A percentile compares a stretch with the other conserved stretches of the same genome.
Evolutionary conservation across 2,329 filamentous ascomycete species (phyloP).

Genomic region (Penicillium sp.): DNA sequence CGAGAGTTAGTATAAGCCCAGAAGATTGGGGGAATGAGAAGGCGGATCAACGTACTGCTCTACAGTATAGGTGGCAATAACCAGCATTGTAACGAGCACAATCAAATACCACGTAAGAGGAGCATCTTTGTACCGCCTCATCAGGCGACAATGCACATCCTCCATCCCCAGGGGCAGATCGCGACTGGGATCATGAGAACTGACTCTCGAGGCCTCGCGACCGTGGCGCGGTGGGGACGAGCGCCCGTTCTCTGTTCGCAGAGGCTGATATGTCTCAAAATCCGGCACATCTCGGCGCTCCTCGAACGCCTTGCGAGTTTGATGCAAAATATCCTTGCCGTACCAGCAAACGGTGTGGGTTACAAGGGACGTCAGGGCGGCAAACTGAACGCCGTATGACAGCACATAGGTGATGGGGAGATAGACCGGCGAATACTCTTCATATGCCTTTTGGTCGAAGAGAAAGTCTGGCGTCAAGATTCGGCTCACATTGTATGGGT

Average conservation of each 20-base stretch:
- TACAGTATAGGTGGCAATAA: constrained; percentile 78
- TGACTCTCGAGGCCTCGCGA: constrained; percentile 14
- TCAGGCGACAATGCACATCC: constrained; percentile 81
- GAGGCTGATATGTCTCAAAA: constrained; percentile 57
- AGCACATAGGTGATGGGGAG: constrained; percentile 84
- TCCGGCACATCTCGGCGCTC: constrained; percentile 58
- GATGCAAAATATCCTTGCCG: constrained; percentile 76
- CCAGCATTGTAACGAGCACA: constrained; percentile 74
- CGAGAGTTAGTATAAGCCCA: constrained; percentile 10
- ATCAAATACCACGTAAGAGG: constrained; percentile 78
- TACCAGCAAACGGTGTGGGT: constrained; percentile 86
- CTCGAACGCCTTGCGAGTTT: constrained; percentile 70
- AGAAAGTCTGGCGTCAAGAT: constrained; percentile 77
- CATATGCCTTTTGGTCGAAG: constrained; percentile 75
- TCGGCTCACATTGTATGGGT: constrained; percentile 76
- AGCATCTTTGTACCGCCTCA: constrained; percentile 79
- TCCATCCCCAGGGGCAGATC: constrained; percentile 64
- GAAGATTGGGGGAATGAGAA: background rate
- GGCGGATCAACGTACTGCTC: constrained; percentile 65
- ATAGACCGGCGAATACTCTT: constrained; percentile 80
- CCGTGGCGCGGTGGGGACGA: constrained; percentile 6
- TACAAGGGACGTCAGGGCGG: constrained; percentile 74
- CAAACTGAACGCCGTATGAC: constrained; percentile 85
- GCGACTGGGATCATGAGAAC: constrained; percentile 27
- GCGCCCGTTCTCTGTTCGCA: constrained; percentile 31